Evolutionary conservation across 495 filamentous ascomycete species (phyloP).

Genomic region (Neurospora sp.): DNA sequence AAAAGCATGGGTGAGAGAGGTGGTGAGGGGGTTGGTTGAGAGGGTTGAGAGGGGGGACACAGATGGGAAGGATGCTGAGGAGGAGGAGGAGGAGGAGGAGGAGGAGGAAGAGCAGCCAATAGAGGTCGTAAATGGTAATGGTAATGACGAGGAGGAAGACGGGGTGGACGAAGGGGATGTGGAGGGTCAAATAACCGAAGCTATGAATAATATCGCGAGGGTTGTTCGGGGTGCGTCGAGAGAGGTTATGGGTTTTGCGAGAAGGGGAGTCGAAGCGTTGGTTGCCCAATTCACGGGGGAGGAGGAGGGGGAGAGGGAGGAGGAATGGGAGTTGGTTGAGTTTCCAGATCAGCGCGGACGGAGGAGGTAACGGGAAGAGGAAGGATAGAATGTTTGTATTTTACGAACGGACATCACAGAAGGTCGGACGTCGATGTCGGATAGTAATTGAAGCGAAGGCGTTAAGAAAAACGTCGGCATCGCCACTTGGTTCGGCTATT

Average conservation of each 20-base stretch:
- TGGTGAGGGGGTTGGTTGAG: slow-evolving; percentile 17
- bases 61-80: neutral
- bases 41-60: neutral
- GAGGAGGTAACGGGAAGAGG: neutral
- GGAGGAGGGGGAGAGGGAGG: neutral
- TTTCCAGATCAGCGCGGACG: neutral
- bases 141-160: neutral
- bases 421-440: neutral
- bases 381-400: neutral
- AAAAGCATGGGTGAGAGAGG: slow-evolving; percentile 17
- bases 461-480: neutral
- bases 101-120: slow-evolving; percentile 2
- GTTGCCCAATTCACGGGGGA: neutral
- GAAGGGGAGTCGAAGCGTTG: neutral
- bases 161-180: neutral
- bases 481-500: neutral
- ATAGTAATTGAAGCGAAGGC: neutral
- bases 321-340: neutral
- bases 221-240: neutral
- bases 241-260: neutral
- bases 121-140: neutral
- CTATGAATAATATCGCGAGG: neutral
- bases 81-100: slow-evolving; percentile 5
- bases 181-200: neutral
- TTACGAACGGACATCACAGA: neutral